phyloP scores from a whole-genome alignment of 441 rosid species.

The Euphorbia schlechtendalii region DNA sequence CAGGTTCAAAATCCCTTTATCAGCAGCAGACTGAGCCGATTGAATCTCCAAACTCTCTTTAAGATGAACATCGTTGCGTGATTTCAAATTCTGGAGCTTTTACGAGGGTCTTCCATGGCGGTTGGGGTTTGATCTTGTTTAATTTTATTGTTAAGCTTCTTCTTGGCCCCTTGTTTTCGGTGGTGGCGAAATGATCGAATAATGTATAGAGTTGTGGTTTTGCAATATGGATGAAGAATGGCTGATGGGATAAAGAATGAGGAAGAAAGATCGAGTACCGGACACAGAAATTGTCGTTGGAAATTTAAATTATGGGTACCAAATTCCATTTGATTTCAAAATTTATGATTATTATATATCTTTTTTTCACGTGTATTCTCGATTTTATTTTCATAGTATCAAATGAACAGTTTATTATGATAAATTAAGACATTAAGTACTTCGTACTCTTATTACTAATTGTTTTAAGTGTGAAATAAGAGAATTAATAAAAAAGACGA shows the following conservation, averaged over 20 bases:
- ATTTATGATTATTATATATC: too few relatives aligned
- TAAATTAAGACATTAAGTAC: too few relatives aligned
- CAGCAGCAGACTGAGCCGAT: conserved; percentile 27
- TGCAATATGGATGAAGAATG: conserved; percentile 39
- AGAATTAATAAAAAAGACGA: too few relatives aligned
- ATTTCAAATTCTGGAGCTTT: conserved; percentile 34
- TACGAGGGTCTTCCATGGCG: conserved; percentile 16
- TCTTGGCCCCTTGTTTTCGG: conserved; percentile 37
- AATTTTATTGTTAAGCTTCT: conserved; percentile 35
- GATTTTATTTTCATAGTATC: too few relatives aligned
- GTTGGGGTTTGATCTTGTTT: conserved; percentile 16
- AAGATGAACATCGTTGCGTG: conserved; percentile 37
- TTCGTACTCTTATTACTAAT: too few relatives aligned
- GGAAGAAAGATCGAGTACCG: conserved; percentile 13
- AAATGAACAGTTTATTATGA: too few relatives aligned
- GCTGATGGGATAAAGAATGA: too few relatives aligned
- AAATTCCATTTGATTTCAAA: too few relatives aligned
- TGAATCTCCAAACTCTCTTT: conserved; percentile 36
- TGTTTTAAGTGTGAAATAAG: too few relatives aligned
- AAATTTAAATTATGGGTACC: too few relatives aligned
- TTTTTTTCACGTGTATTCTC: too few relatives aligned
- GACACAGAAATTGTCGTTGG: not conserved
- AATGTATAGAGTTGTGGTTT: conserved; percentile 41
- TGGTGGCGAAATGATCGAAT: conserved; percentile 14
- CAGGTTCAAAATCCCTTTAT: conserved; percentile 26